These are phyloP conservation scores for Cystobasidium sp. DNA, from an alignment of 1,284 basidiomycete species.

Conservation along the genomic window DNA sequence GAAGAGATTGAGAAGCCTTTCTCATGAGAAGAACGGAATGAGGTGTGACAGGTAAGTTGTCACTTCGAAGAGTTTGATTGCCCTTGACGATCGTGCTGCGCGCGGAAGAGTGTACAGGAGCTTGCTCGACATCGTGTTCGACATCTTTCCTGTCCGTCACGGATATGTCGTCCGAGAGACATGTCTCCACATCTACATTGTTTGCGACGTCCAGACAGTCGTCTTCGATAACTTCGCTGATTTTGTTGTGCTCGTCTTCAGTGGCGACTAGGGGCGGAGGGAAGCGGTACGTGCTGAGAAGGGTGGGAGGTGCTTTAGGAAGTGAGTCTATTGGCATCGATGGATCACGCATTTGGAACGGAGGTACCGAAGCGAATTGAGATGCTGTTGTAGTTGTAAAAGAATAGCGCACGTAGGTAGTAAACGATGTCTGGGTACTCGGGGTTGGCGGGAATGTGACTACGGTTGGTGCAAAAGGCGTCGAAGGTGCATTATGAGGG, in stretches of 20 bases:
- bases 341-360: too few species aligned
- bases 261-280: not conserved
- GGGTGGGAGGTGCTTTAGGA: not conserved
- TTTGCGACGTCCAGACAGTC: not conserved
- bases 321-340: not conserved
- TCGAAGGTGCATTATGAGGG: not conserved
- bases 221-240: not conserved
- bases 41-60: not conserved
- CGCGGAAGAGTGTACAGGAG: not conserved
- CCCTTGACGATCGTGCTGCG: not conserved
- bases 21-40: constrained; percentile 1
- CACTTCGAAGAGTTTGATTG: not conserved
- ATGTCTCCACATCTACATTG: not conserved
- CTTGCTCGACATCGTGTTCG: not conserved
- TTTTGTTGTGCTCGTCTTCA: not conserved
- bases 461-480: constrained; percentile 1
- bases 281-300: constrained; percentile 15
- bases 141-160: not conserved
- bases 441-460: constrained; percentile 5
- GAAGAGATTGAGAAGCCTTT: constrained; percentile 2
- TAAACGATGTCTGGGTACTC: not conserved
- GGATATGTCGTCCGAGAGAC: not conserved
- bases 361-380: too few species aligned
- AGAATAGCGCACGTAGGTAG: constrained; percentile 12
- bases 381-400: not conserved